Base-by-base conservation (phyloP, 768 basidiomycete genomes). In the Gymnopilus dilepis region DNA sequence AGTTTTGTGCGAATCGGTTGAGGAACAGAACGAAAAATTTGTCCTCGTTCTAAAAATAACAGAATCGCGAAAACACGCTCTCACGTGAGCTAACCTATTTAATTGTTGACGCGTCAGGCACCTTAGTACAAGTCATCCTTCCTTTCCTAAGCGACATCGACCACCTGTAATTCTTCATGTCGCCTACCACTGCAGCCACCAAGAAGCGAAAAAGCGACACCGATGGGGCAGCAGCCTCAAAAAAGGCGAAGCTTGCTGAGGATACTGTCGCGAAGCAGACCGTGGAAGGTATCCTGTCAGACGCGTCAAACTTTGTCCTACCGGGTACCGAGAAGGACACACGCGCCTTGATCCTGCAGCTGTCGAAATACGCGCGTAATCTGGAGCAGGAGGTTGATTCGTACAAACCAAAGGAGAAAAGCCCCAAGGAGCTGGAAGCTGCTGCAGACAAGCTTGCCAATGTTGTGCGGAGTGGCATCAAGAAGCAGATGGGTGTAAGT, bases 401-500 rank as follows among this genome's bases (percentile, higher is more conserved):
- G 1, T 56, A 57, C 33, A 72, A 71, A 55, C 69, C 71, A 1
- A 73, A 76, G 66, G 62, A 65, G n/a, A 80, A 77, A 74, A 71
- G 76, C 0, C 65, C 69, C 5, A 73, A 75, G 37, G 74, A 83
- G 56, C 58, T 85, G 28, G 68, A 74, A n/a, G 74, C 56, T 0
- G 81, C 79, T 3, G 80, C 79, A 0, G 78, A 77, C 63, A 85
- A 82, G 62, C 70, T 86, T 17, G 66, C 76, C 24, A 77, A 74
- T 60, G 80, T 80, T 45, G 78, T 76, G 22, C 73, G 76, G 22
- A 82, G 80, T 65, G 82, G 83, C 0, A 86, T 86, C 56, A 77
- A 65, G 64, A 83, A 84, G 61, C 81, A 85, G 71, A 82, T 85
- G 82, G 60, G 60, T 12, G 63, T 60, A 24, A 9, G 54, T 62